Base-by-base conservation (phyloP, 345 rosid genomes). In the Eucalyptus tenuipes region DNA sequence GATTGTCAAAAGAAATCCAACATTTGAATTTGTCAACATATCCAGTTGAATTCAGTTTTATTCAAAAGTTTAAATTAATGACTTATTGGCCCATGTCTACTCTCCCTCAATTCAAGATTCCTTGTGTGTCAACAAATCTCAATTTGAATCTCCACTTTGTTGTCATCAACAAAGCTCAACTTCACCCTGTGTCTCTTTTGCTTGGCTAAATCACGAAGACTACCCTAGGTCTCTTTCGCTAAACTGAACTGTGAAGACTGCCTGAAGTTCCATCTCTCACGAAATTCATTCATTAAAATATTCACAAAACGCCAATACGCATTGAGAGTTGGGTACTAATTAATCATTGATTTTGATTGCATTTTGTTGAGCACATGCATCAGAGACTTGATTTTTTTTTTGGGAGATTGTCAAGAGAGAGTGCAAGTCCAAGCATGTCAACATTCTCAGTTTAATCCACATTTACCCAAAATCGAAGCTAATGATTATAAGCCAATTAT, bases 391-490 rank as follows among this genome's bases (percentile, higher is more conserved):
- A 2, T 2, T 12, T 64, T 31, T 68, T 3, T 2, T 33, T 3
- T 3, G 12, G 6, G 24, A 68, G 24, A 68, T 33, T 40, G 5
- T 10, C 44, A 17, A 68, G 13, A 33, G 13, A 33, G 24, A 33
- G 13, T 2, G 0, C 12, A 33, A 68, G 44, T 33, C 7, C 0
- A 1, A 68, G 7, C 11, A 66, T 4, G 18, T 66, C 42, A 16
- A 5, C 12, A 15, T 31, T 16, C 37, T 66, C 2, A 66, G 2
- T 66, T 66, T 31, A 66, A 66, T 8, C 79, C 42, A 16, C 42
- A 66, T 64, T 31, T 15, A 31, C 40, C 17, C 6, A 7, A 8
- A 66, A 31, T 10, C 11, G 9, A 66, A 66, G 42, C 4, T 37
- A 31, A 66, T 66, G 4, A 4, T 66, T 66, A 31, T 66, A 29